Base-by-base conservation (phyloP, 768 basidiomycete genomes). In the Suillus cothurnatus region DNA sequence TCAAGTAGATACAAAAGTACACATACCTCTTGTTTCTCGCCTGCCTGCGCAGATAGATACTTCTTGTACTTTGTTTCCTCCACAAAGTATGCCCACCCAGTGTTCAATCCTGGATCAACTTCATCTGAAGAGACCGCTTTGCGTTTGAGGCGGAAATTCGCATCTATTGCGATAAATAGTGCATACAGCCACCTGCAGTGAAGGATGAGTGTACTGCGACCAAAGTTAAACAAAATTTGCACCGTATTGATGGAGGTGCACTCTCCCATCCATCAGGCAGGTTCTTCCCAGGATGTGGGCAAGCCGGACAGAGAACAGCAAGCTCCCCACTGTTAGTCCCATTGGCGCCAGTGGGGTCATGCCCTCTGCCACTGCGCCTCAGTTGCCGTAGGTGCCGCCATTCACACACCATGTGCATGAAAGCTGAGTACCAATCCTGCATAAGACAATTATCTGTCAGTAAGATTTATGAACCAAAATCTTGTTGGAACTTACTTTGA, bases 401-500 rank as follows among this genome's bases (percentile, higher is more conserved):
- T 49, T 49, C 47, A 23, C 1, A 12, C 11, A 49, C 47, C n/a
- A 49, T 49, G 12, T 12, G 3, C 47, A 49, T 49, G 23, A 49
- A 23, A 23, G 47, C 47, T 14, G 47, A 49, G 28, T 70, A 66
- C 1, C 60, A 38, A 50, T 57, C 56, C 68, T 65, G 26, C 7
- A 28, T 34, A 6, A 21, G 26, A n/a, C 11, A 11, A 36, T 36
- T 36, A 26, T 61, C 8, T 34, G 41, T 45, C n/a, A 45, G 43
- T 45, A n/a, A 41, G 19, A 43, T 21, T 21, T 43, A 43, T 7
- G 19, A 43, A 19, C 41, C 41, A 21, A 43, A 45, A 61, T 12
- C 41, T 3, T 43, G 41, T n/a, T 47, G 52, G 36, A 4, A 67
- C 72, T 55, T 60, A 73, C 71, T 23, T 61, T 61, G 28, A 61